Evolutionary conservation across 495 filamentous ascomycete genomes (phyloP).

Genomic region (Chaetomidium leptoderma): DNA sequence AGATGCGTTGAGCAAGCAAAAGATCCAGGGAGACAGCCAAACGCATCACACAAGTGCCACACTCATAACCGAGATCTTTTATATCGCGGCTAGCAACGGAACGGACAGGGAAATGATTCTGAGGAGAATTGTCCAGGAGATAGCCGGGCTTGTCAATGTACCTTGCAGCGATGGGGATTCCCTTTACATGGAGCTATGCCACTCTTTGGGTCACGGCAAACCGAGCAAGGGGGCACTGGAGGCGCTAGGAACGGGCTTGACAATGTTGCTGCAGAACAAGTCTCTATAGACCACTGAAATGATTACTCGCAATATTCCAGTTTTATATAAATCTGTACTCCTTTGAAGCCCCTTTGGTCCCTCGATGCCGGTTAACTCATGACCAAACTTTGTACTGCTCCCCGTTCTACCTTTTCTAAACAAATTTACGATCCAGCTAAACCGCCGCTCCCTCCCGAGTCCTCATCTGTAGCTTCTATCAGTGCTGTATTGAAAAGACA

Average conservation of each 20-base stretch:
- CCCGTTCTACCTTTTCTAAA: no score
- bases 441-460: no score
- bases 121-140: slow-evolving; percentile 9
- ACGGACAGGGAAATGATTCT: slow-evolving; percentile 1
- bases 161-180: slow-evolving; percentile 3
- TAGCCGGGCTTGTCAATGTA: not conserved
- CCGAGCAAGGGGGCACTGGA: not conserved
- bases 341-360: no score
- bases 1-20: not conserved
- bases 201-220: slow-evolving; percentile 4
- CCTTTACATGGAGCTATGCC: slow-evolving; percentile 3
- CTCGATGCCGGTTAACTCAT: no score
- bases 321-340: not conserved
- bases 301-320: not conserved
- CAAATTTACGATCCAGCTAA: no score
- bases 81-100: not conserved
- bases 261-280: slow-evolving; percentile 2
- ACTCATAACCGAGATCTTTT: slow-evolving; percentile 7
- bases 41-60: slow-evolving; percentile 4
- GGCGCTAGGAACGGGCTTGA: not conserved
- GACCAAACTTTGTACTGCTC: no score
- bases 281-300: not conserved
- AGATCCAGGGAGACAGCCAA: not conserved
- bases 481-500: no score
- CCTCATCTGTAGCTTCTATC: no score